Evolutionary conservation across 768 basidiomycete genomes (phyloP).

Genomic region (Pleurotus pulmonarius): DNA sequence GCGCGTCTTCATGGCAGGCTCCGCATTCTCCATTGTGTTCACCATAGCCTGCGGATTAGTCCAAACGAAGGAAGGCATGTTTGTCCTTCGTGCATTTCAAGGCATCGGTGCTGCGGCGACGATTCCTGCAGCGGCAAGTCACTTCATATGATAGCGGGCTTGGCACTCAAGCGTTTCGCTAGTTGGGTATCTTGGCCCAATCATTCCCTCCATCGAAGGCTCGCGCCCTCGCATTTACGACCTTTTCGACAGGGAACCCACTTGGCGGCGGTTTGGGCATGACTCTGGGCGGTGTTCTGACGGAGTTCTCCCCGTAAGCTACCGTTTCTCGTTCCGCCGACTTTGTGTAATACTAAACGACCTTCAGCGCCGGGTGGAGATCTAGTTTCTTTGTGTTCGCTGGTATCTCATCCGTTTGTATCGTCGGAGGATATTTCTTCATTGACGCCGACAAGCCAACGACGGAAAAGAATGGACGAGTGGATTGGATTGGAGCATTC

Average conservation of each 20-base stretch:
- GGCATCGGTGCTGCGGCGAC: constrained; percentile 78
- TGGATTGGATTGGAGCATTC: constrained; percentile 78
- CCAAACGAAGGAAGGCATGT: constrained; percentile 56
- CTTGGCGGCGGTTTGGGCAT: constrained; percentile 73
- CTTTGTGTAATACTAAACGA: background rate
- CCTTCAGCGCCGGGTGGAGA: constrained; percentile 57
- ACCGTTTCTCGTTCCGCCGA: background rate
- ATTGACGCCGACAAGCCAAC: constrained; percentile 59
- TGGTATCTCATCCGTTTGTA: constrained; percentile 50
- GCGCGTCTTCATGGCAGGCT: constrained; percentile 59
- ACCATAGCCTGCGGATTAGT: constrained; percentile 66
- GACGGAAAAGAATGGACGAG: constrained; percentile 35
- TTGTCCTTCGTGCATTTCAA: constrained; percentile 72
- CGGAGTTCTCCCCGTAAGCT: constrained; percentile 43
- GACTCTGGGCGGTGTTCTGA: constrained; percentile 68
- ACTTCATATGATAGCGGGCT: background rate
- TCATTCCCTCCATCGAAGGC: constrained; percentile 65
- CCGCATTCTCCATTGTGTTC: constrained; percentile 47
- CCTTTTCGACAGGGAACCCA: constrained; percentile 83
- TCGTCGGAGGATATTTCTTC: constrained; percentile 49
- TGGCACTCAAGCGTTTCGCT: background rate
- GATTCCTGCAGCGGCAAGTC: constrained; percentile 65
- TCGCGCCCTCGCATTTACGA: constrained; percentile 76
- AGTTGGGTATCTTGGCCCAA: constrained; percentile 82
- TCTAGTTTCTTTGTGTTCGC: constrained; percentile 55